Percentiles rank a stretch among this genome's conserved stretches.
Evolutionary conservation across 2,329 filamentous ascomycete species (phyloP).

Genomic region (Diaporthe sp.): DNA sequence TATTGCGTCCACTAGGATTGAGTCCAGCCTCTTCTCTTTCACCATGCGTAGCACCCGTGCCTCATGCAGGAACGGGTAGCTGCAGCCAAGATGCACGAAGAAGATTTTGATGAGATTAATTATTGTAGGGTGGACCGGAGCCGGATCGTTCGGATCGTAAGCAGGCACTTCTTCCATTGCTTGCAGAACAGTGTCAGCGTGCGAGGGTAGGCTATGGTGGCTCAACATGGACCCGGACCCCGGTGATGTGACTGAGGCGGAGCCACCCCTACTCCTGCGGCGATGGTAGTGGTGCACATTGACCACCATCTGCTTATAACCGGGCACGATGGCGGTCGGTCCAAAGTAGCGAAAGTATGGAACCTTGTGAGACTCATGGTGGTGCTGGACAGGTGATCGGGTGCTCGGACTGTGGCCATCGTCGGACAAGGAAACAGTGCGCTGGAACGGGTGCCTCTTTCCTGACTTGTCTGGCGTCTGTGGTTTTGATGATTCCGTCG

Average conservation of each 20-base stretch:
- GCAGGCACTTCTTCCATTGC: constrained; percentile 72
- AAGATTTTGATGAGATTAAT: constrained; percentile 83
- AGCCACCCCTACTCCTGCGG: constrained; percentile 69
- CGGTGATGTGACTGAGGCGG: constrained; percentile 67
- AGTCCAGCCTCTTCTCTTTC: constrained; percentile 83
- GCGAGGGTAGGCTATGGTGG: constrained; percentile 49
- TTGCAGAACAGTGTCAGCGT: constrained; percentile 57
- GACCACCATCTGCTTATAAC: constrained; percentile 93
- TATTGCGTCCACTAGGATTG: constrained; percentile 88
- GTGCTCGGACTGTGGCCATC: constrained; percentile 54
- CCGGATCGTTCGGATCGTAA: constrained; percentile 79
- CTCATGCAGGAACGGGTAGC: constrained; percentile 84
- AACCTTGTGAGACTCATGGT: constrained; percentile 73
- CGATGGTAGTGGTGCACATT: constrained; percentile 73
- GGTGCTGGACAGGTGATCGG: constrained; percentile 61
- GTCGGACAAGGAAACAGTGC: constrained; percentile 55
- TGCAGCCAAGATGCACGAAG: constrained; percentile 85
- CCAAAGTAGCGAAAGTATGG: constrained; percentile 94
- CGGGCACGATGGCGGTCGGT: constrained; percentile 89
- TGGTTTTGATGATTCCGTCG: constrained; percentile 40
- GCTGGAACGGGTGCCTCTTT: constrained; percentile 43
- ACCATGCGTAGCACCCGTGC: constrained; percentile 81
- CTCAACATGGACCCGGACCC: constrained; percentile 49
- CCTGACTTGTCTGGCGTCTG: constrained; percentile 36
- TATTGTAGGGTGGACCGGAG: constrained; percentile 81